Conservation (phyloP, 2,329 filamentous ascomycete species). For the Epichloe uncinata region DNA sequence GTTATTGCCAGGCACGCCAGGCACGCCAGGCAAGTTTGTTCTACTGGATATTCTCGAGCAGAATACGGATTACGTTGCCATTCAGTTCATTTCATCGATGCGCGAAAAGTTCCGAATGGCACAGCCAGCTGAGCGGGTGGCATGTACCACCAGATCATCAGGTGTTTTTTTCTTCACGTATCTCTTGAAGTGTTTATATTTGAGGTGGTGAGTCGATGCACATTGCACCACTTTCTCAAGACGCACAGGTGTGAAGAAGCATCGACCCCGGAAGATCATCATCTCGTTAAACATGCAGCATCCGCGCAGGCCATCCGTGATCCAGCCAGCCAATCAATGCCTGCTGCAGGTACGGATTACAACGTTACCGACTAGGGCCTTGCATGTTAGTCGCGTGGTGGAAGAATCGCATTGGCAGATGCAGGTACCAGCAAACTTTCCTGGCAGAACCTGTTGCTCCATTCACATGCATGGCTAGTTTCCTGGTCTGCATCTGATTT, state of each 20-base stretch:
- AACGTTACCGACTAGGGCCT: neutral
- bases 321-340: neutral
- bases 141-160: neutral
- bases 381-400: neutral
- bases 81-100: too few relatives aligned
- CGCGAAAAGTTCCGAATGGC: neutral
- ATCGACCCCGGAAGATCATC: neutral
- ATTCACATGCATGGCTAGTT: neutral
- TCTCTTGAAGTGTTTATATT: neutral
- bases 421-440: slow-evolving; percentile 3
- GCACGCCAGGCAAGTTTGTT: too few relatives aligned
- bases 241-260: too few relatives aligned
- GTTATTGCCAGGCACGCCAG: too few relatives aligned
- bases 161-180: too few relatives aligned
- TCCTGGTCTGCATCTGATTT: neutral
- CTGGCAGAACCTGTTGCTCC: neutral
- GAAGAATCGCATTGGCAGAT: neutral
- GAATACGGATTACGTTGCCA: too few relatives aligned
- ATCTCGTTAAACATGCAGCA: neutral
- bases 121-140: neutral
- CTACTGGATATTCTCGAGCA: too few relatives aligned
- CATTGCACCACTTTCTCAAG: neutral
- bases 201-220: neutral
- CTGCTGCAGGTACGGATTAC: neutral
- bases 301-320: neutral